A percentile compares a stretch with the other conserved stretches of the same genome.
Evolutionary conservation across 2,329 filamentous ascomycete species (phyloP).

Genomic region (Aureobasidium subglaciale): DNA sequence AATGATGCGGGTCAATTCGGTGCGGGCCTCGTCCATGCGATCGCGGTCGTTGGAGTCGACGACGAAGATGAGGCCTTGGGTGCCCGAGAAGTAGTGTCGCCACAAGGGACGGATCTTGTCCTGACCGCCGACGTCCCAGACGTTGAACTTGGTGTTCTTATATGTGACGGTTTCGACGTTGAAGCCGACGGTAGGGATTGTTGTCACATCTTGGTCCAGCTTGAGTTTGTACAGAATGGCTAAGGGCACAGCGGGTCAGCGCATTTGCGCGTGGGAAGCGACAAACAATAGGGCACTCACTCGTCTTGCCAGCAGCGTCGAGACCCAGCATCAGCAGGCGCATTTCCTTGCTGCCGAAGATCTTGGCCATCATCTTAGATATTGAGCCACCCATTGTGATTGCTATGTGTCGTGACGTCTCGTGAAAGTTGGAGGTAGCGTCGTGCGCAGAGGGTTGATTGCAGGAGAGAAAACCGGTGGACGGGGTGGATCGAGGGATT

Average conservation of each 20-base stretch:
- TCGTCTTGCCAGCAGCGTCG: conserved; percentile 97
- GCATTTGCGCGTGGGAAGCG: neutral
- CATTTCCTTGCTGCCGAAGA: conserved; percentile 99
- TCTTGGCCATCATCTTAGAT: conserved; percentile 96
- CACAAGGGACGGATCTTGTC: conserved; percentile 99
- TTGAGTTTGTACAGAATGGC: conserved; percentile 99
- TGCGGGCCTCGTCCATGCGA: conserved; percentile 92
- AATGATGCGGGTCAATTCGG: conserved; percentile 96
- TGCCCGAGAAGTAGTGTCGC: conserved; percentile 99
- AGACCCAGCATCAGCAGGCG: conserved; percentile 94
- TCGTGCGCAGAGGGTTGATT: neutral
- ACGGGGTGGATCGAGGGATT: neutral
- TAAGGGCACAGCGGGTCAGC: conserved; percentile 20
- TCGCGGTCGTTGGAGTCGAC: conserved; percentile 98
- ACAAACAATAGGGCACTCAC: conserved; percentile 29
- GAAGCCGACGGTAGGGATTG: conserved; percentile 98
- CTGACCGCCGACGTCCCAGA: conserved; percentile 99
- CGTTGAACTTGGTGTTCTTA: conserved; percentile 99
- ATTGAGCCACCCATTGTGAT: conserved; percentile 77
- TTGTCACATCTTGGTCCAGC: conserved; percentile 98
- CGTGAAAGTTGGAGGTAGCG: neutral
- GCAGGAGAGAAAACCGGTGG: neutral
- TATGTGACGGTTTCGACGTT: conserved; percentile 99
- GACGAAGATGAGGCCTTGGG: conserved; percentile 99
- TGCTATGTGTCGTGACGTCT: conserved; percentile 1